Percentiles rank a stretch among this genome's conserved stretches.
Evolutionary conservation across 2,329 filamentous ascomycete genomes (phyloP).

Genomic region (Gaeumannomyces sp.): DNA sequence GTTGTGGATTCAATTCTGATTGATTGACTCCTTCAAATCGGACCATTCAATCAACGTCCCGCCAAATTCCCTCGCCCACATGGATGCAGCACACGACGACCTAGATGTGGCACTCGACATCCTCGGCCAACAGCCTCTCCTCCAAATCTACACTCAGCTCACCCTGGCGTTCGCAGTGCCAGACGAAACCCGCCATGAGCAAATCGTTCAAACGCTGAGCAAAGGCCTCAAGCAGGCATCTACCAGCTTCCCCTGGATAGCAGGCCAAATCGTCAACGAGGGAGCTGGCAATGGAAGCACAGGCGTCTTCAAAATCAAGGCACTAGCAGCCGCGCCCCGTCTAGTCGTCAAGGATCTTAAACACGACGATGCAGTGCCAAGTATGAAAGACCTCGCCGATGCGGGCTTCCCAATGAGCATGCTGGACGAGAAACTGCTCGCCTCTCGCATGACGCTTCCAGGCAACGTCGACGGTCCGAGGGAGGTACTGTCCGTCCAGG

Average conservation of each 20-base stretch:
- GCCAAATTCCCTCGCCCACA: not conserved
- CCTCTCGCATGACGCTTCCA: conserved; percentile 32
- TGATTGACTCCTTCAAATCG: too few relatives aligned
- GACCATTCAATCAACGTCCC: too few relatives aligned
- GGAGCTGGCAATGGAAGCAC: conserved; percentile 20
- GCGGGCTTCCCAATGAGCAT: conserved; percentile 39
- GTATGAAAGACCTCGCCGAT: conserved; percentile 29
- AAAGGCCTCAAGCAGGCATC: conserved; percentile 33
- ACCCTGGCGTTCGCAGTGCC: conserved; percentile 30
- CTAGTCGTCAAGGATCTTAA: conserved; percentile 38
- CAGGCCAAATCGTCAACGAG: conserved; percentile 36
- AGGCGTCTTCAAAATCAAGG: conserved; percentile 33
- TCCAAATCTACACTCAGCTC: conserved; percentile 41
- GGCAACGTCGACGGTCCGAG: conserved; percentile 16
- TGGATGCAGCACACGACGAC: not conserved
- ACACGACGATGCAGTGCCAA: conserved; percentile 26
- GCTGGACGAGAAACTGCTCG: conserved; percentile 38
- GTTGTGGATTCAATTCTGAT: not conserved
- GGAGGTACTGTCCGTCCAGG: conserved; percentile 34
- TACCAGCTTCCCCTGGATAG: conserved; percentile 38
- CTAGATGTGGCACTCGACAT: conserved; percentile 30
- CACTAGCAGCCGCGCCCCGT: conserved; percentile 23
- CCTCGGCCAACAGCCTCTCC: conserved; percentile 33
- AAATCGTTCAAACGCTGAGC: conserved; percentile 25
- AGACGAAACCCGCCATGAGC: conserved; percentile 15